Base-by-base conservation (phyloP, 2,329 filamentous ascomycete species). In the Fusarium sp. region DNA sequence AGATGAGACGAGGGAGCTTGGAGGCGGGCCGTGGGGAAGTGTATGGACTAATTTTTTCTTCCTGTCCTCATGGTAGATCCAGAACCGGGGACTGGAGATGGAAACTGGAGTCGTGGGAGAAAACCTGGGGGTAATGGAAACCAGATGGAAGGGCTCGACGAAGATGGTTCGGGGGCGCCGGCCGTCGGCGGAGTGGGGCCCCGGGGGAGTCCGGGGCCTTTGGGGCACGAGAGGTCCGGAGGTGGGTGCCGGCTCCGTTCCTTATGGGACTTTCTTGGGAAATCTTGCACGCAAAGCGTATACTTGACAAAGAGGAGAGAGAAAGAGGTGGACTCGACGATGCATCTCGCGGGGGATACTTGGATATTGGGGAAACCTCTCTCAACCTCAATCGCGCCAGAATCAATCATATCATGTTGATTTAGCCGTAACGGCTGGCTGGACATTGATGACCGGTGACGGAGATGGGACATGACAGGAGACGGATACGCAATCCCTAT, bases 41-140 rank as follows among this genome's bases (percentile, higher is more conserved):
- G 52, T 50, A 47, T 60, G 38, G 33, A 18, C 54, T 36, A 58
- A 22, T 38, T 36, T 70, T 75, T 73, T 65, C 47, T 52, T 52
- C 42, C 52, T 59, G 57, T 38, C 47, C 58, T 71, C 68, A 56
- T 71, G 68, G 47, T 42, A 52, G 35, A 65, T 67, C 67, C 25
- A 52, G 66, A 64, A 68, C 63, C 70, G 73, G 74, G 68, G 76
- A 78, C 20, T 36, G 38, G 52, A 63, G 61, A 63, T 63, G 60
- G 63, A 70, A 60, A 68, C 60, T 74, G 72, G 73, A 73, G 72
- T 61, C 63, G 35, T 50, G 45, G 66, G 69, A 40, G 61, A 52
- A 74, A 82, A 81, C 66, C 79, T 81, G 80, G 80, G 80, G 80
- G 81, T 82, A 82, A 82, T 82, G 71, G 77, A 82, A 82, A 82